These are phyloP conservation scores for Laguncularia racemosa DNA, from an alignment of 345 rosid species.

Conservation along the genomic window DNA sequence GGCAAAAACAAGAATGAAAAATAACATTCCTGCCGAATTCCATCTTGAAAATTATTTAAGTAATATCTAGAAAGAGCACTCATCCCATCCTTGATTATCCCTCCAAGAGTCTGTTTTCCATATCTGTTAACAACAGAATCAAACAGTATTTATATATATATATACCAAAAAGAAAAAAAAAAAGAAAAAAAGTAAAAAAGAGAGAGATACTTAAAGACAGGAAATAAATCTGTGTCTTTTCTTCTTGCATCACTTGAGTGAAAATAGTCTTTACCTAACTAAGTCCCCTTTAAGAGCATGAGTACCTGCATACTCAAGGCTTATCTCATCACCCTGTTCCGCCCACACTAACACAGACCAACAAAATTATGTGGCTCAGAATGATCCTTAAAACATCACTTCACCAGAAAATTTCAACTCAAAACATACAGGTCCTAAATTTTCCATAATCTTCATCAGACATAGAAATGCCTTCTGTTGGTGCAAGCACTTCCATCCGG, in stretches of 20 bases:
- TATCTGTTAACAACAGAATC: slow-evolving; percentile 36
- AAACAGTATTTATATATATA: neutral
- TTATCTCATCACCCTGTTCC: slow-evolving; percentile 94
- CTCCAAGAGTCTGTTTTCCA: slow-evolving; percentile 78
- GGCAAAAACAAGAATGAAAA: slow-evolving; percentile 4
- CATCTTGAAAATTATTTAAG: slow-evolving; percentile 91
- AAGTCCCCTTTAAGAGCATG: slow-evolving; percentile 93
- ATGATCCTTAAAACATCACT: slow-evolving; percentile 5
- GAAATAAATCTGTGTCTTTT: too few relatives aligned
- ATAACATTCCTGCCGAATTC: slow-evolving; percentile 82
- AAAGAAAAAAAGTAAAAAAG: slow-evolving; percentile 1
- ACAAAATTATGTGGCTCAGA: slow-evolving; percentile 3
- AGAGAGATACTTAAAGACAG: neutral
- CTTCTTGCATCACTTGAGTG: too few relatives aligned
- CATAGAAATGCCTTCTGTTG: slow-evolving; percentile 56
- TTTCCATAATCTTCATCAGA: slow-evolving; percentile 52
- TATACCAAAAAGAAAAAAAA: neutral
- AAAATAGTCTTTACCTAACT: slow-evolving; percentile 45
- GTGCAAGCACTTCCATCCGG: slow-evolving; percentile 46
- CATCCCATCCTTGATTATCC: slow-evolving; percentile 79
- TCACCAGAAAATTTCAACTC: neutral
- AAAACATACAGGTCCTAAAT: slow-evolving; percentile 61
- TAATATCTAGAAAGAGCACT: slow-evolving; percentile 92
- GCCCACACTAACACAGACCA: slow-evolving; percentile 71
- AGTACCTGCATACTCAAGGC: slow-evolving; percentile 94